Percentiles rank a stretch among this genome's conserved stretches.
Evolutionary conservation across 495 filamentous ascomycete species (phyloP).

Genomic region (Hypoxylon subgilvum): DNA sequence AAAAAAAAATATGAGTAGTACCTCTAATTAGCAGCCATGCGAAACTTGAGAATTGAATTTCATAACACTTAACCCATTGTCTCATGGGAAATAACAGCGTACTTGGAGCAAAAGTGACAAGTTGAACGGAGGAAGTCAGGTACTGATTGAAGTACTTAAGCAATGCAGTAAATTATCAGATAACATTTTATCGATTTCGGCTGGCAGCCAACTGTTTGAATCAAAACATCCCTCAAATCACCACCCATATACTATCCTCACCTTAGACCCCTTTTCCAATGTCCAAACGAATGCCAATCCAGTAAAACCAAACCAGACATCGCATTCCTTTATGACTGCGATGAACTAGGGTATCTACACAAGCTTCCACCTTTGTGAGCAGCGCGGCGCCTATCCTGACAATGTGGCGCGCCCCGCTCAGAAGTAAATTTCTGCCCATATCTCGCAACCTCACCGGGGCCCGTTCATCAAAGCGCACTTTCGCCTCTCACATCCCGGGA

Average conservation of each 20-base stretch:
- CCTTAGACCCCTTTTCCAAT: no score
- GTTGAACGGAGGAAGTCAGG: no score
- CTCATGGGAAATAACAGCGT: no score
- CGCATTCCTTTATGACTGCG: conserved; percentile 10
- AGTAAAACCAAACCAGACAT: not conserved
- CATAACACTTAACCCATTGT: no score
- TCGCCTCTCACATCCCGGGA: not conserved
- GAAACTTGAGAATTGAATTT: no score
- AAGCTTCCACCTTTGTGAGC: not conserved
- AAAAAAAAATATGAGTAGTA: no score
- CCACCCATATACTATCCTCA: not conserved
- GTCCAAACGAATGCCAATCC: not conserved
- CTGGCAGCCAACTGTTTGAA: not conserved
- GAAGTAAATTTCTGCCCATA: conserved; percentile 13
- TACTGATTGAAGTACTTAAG: no score
- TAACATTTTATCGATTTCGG: not conserved
- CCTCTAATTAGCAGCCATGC: no score
- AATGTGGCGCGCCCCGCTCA: conserved; percentile 24
- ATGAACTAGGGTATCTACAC: no score
- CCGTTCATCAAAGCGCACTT: conserved; percentile 3
- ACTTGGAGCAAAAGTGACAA: no score
- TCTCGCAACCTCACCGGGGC: conserved; percentile 1
- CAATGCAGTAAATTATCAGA: no score
- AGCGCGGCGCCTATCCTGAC: not conserved
- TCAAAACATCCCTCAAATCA: conserved; percentile 5